These are phyloP conservation scores for Talaromyces sp. DNA, from an alignment of 2,329 filamentous ascomycete species.

Conservation along the genomic window DNA sequence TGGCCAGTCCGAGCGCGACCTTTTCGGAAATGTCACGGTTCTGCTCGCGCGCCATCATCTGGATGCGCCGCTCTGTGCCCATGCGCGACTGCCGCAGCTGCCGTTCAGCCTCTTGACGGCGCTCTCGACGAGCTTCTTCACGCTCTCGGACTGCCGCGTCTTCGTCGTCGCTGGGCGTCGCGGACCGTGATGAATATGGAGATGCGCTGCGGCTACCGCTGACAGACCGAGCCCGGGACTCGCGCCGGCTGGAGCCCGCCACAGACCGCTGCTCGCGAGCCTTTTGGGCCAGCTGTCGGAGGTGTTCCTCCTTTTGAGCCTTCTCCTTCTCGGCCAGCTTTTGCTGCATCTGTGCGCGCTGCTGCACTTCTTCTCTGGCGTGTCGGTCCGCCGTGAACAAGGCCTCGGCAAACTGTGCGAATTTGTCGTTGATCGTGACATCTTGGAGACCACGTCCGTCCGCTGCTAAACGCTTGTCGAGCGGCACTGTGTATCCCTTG, in stretches of 20 bases:
- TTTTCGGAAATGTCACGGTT: constrained; percentile 97
- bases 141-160: constrained; percentile 69
- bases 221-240: constrained; percentile 41
- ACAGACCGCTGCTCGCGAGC: constrained; percentile 73
- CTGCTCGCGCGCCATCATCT: constrained; percentile 91
- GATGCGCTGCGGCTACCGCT: constrained; percentile 38
- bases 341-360: constrained; percentile 92
- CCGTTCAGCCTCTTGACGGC: constrained; percentile 74
- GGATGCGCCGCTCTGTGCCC: constrained; percentile 85
- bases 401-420: constrained; percentile 91
- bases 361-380: constrained; percentile 89
- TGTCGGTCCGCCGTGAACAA: constrained; percentile 92
- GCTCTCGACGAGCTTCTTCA: constrained; percentile 71
- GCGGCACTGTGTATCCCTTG: constrained; percentile 91
- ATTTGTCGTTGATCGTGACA: constrained; percentile 96
- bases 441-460: constrained; percentile 90
- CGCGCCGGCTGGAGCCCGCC: constrained; percentile 46
- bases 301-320: constrained; percentile 83
- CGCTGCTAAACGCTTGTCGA: constrained; percentile 92
- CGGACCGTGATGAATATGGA: constrained; percentile 39
- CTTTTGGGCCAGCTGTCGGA: constrained; percentile 82
- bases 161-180: constrained; percentile 54
- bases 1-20: constrained; percentile 87
- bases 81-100: constrained; percentile 91
- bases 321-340: constrained; percentile 95